Evolutionary conservation across 1,139 yeast genomes (phyloP).

Genomic region (Candida frijolesensis): DNA sequence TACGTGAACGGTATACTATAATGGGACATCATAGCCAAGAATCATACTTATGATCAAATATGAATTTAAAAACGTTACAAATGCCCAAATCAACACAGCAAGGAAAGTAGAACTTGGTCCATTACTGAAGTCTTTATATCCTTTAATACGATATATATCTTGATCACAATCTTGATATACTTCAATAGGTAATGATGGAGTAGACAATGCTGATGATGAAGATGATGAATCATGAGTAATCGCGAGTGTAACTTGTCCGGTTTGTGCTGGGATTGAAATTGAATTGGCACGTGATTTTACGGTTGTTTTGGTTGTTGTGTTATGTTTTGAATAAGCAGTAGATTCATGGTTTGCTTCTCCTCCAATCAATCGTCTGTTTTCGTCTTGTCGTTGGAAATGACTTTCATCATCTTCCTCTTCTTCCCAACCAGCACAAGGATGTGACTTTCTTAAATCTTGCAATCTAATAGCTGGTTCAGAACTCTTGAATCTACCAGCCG

Average conservation of each 20-base stretch:
- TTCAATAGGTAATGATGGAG: slow-evolving; percentile 7
- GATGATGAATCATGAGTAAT: not conserved
- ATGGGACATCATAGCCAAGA: slow-evolving; percentile 45
- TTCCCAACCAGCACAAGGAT: slow-evolving; percentile 50
- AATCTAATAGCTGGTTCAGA: slow-evolving; percentile 46
- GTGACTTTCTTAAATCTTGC: slow-evolving; percentile 44
- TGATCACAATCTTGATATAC: slow-evolving; percentile 12
- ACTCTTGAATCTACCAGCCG: slow-evolving; percentile 26
- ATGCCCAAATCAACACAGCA: slow-evolving; percentile 54
- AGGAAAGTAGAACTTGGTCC: slow-evolving; percentile 44
- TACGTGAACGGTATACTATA: no score
- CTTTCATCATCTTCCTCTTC: slow-evolving; percentile 37
- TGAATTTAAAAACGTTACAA: slow-evolving; percentile 52
- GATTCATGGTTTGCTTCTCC: slow-evolving; percentile 6
- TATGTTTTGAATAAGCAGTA: slow-evolving; percentile 9
- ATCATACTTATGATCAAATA: slow-evolving; percentile 52
- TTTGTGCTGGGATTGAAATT: not conserved
- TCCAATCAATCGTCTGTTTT: slow-evolving; percentile 20
- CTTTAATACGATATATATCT: slow-evolving; percentile 24
- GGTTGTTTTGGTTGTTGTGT: not conserved
- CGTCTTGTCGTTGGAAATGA: slow-evolving; percentile 13
- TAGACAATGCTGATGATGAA: slow-evolving; percentile 5
- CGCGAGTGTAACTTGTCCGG: no score
- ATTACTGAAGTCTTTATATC: slow-evolving; percentile 57
- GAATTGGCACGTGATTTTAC: slow-evolving; percentile 9